These are phyloP conservation scores for Trichomonas gallinae DNA, from an alignment of 208 protist genomes.

Conservation along the genomic window DNA sequence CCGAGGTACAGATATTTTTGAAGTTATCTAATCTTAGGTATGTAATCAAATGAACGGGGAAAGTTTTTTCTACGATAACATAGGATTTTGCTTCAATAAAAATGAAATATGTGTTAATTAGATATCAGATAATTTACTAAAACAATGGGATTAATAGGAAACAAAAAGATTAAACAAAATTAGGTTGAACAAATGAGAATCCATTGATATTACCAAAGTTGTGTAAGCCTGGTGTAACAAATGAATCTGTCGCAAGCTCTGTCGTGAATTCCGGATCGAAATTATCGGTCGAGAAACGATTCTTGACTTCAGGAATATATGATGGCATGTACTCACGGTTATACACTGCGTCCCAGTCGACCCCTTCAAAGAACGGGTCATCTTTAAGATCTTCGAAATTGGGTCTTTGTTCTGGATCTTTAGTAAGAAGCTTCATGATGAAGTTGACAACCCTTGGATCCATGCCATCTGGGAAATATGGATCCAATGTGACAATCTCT, in stretches of 20 bases:
- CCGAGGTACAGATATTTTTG: too few species aligned
- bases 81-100: too few species aligned
- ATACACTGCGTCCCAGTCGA: neutral
- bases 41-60: too few species aligned
- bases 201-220: neutral
- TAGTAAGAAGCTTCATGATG: neutral
- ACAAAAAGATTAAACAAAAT: neutral
- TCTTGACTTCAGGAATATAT: neutral
- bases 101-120: neutral
- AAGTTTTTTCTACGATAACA: too few species aligned
- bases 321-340: neutral
- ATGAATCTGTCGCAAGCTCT: neutral
- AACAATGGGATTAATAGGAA: neutral
- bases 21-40: too few species aligned
- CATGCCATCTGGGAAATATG: neutral
- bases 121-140: neutral
- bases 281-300: neutral
- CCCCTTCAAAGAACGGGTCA: slow-evolving; percentile 21
- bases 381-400: neutral
- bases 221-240: neutral
- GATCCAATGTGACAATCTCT: neutral
- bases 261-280: neutral
- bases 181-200: neutral
- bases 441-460: neutral
- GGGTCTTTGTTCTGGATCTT: neutral